Evolutionary conservation across 2,329 filamentous ascomycete genomes (phyloP).

Genomic region (Diaporthe batatas): DNA sequence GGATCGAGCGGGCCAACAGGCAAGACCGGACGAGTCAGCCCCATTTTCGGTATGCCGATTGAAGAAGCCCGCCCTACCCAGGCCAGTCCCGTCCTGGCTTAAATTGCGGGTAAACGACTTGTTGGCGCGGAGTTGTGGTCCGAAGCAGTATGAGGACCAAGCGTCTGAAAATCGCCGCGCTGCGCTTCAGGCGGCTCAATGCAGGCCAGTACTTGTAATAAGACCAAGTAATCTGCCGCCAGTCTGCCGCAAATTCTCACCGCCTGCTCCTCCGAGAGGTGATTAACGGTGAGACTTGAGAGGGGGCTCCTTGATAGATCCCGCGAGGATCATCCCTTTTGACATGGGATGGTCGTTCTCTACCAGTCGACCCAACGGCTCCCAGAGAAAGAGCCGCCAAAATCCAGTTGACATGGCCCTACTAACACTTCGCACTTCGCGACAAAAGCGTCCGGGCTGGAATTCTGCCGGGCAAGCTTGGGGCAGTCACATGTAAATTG

Average conservation of each 20-base stretch:
- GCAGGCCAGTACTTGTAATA: background rate
- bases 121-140: slow-evolving; percentile 33
- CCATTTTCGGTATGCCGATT: slow-evolving; percentile 26
- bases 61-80: slow-evolving; percentile 14
- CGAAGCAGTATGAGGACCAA: slow-evolving; percentile 39
- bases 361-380: background rate
- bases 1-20: slow-evolving; percentile 16
- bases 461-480: slow-evolving; percentile 12
- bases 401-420: background rate
- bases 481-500: slow-evolving; percentile 32
- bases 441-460: slow-evolving; percentile 1
- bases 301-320: slow-evolving; percentile 11
- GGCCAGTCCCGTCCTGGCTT: slow-evolving; percentile 6
- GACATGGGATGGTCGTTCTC: background rate
- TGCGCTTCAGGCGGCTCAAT: slow-evolving; percentile 31
- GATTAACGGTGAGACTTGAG: slow-evolving; percentile 10
- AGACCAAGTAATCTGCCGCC: slow-evolving; percentile 27
- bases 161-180: slow-evolving; percentile 10
- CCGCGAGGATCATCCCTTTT: slow-evolving; percentile 20
- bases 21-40: slow-evolving; percentile 28
- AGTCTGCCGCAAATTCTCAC: slow-evolving; percentile 2
- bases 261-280: slow-evolving; percentile 25
- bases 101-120: slow-evolving; percentile 29
- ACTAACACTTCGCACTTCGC: background rate
- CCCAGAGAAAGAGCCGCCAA: slow-evolving; percentile 22